Conservation (phyloP, 1,139 yeast species). For the Yamadazyma diddensiae region DNA sequence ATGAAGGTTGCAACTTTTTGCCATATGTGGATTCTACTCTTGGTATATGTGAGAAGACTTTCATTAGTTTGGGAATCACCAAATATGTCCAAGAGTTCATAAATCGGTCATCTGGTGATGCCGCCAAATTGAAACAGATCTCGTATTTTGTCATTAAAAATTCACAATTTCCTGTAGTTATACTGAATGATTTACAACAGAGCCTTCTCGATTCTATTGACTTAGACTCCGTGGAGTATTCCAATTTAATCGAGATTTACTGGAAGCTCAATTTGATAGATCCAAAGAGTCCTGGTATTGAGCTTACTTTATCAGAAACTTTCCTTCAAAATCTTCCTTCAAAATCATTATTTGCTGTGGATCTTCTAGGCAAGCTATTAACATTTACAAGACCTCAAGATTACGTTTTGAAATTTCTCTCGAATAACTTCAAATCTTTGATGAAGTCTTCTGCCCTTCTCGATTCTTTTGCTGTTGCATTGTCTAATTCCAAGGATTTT, state of each 20-base stretch:
- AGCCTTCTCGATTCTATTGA: slow-evolving; percentile 5
- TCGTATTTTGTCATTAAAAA: slow-evolving; percentile 11
- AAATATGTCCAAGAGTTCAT: slow-evolving; percentile 51
- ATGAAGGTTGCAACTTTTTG: slow-evolving; percentile 38
- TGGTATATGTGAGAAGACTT: slow-evolving; percentile 42
- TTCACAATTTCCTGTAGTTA: slow-evolving; percentile 7
- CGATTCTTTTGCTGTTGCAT: slow-evolving; percentile 17
- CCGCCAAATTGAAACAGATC: slow-evolving; percentile 10
- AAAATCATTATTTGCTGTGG: slow-evolving; percentile 10
- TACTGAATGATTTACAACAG: slow-evolving; percentile 4
- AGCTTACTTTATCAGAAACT: slow-evolving; percentile 1
- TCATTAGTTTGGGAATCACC: slow-evolving; percentile 43
- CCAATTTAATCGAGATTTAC: slow-evolving; percentile 10
- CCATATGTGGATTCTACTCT: slow-evolving; percentile 49
- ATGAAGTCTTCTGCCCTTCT: slow-evolving; percentile 22
- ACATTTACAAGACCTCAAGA: slow-evolving; percentile 3
- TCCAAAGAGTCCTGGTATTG: neutral
- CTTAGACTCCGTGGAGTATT: slow-evolving; percentile 1
- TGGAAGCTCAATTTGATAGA: slow-evolving; percentile 14
- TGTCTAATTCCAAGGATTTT: slow-evolving; percentile 5
- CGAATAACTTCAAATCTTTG: slow-evolving; percentile 14
- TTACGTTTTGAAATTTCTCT: slow-evolving; percentile 2
- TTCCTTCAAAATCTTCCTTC: slow-evolving; percentile 4
- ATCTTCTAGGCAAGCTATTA: slow-evolving; percentile 13
- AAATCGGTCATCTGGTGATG: slow-evolving; percentile 21